phyloP scores from a whole-genome alignment of 306 rosid species.

The Vigna radiata region DNA sequence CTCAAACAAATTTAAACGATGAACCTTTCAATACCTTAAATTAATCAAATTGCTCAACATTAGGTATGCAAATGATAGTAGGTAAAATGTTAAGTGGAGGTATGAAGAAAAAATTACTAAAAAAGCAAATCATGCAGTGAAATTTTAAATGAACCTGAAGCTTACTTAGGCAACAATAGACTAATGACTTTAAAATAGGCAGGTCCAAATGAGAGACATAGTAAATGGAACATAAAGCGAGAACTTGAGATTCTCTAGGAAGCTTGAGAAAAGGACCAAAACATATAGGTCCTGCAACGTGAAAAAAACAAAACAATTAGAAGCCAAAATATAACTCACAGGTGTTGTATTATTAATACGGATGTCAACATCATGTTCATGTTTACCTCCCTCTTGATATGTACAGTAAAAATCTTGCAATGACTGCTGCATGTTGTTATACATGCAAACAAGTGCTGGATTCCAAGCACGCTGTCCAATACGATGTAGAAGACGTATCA shows the following conservation, averaged over 20 bases:
- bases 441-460: conserved; percentile 60
- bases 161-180: conserved; percentile 84
- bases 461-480: conserved; percentile 73
- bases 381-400: conserved; percentile 65
- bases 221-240: conserved; percentile 72
- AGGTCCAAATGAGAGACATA: conserved; percentile 74
- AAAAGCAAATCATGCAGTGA: neutral
- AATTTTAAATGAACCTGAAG: conserved; percentile 33
- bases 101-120: neutral
- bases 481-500: conserved; percentile 64
- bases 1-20: conserved; percentile 19
- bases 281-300: conserved; percentile 61
- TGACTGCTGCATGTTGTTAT: conserved; percentile 62
- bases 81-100: conserved; percentile 17
- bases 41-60: neutral
- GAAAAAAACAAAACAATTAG: conserved; percentile 38
- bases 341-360: conserved; percentile 2
- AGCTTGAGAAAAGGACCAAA: conserved; percentile 83
- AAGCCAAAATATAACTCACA: conserved; percentile 22
- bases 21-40: conserved; percentile 20
- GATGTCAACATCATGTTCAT: conserved; percentile 25
- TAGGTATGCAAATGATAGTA: conserved; percentile 11
- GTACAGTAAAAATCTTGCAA: conserved; percentile 64
- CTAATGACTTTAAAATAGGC: conserved; percentile 64
- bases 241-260: conserved; percentile 79